Evolutionary conservation across 116 monocot species (phyloP).

Genomic region (Trichopus zeylanicus): DNA sequence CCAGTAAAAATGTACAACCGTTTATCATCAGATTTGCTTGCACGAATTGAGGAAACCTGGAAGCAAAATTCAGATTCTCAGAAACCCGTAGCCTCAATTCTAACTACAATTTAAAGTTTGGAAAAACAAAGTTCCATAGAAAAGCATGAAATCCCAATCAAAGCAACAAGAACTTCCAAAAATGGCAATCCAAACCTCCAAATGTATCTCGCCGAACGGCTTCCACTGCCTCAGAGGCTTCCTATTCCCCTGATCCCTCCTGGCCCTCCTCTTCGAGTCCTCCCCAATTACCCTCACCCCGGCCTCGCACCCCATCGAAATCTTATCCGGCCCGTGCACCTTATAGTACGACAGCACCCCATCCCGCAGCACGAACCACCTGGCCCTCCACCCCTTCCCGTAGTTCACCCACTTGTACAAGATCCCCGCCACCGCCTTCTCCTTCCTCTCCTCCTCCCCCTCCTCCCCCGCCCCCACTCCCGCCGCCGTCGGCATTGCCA

Average conservation of each 20-base stretch:
- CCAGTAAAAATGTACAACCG: constrained; percentile 82
- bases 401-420: constrained; percentile 92
- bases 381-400: constrained; percentile 84
- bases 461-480: too few species aligned
- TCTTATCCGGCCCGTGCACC: constrained; percentile 63
- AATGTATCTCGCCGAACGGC: constrained; percentile 80
- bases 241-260: constrained; percentile 14
- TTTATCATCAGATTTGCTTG: constrained; percentile 90
- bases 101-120: too few species aligned
- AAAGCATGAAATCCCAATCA: too few species aligned
- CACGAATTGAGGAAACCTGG: constrained; percentile 84
- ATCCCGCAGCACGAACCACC: constrained; percentile 85
- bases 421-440: constrained; percentile 57
- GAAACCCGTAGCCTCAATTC: too few species aligned
- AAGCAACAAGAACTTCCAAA: too few species aligned
- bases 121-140: too few species aligned
- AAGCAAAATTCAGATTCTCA: constrained; percentile 7
- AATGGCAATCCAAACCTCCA: constrained; percentile 91
- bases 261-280: constrained; percentile 39
- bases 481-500: too few species aligned
- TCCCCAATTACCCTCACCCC: constrained; percentile 73
- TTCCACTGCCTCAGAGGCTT: constrained; percentile 37
- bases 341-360: constrained; percentile 94
- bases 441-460: too few species aligned
- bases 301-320: constrained; percentile 24